These are phyloP conservation scores for Phytophthora crassamura DNA, from an alignment of 352 stramenopile species.

Conservation along the genomic window DNA sequence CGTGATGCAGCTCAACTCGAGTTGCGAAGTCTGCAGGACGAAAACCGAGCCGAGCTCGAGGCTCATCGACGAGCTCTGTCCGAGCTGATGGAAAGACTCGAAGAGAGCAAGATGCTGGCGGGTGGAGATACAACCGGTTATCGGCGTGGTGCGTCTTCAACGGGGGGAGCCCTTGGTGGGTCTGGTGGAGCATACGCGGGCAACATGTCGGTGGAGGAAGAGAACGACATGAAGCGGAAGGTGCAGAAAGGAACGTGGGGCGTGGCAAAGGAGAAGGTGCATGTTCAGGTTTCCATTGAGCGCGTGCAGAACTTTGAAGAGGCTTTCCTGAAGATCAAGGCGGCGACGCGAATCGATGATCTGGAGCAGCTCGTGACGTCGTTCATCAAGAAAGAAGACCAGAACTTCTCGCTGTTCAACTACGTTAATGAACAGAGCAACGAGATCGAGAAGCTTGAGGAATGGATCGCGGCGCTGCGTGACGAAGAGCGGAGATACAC, in stretches of 20 bases:
- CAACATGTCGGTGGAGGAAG: slow-evolving; percentile 64
- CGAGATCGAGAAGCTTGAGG: slow-evolving; percentile 93
- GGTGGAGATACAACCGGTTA: slow-evolving; percentile 41
- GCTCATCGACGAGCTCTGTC: slow-evolving; percentile 60
- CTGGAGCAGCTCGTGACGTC: slow-evolving; percentile 92
- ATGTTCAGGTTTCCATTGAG: slow-evolving; percentile 90
- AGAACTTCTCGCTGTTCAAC: slow-evolving; percentile 97
- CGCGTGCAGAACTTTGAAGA: slow-evolving; percentile 96
- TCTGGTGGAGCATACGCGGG: slow-evolving; percentile 29
- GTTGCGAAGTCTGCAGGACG: slow-evolving; percentile 92
- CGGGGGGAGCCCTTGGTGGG: slow-evolving; percentile 15
- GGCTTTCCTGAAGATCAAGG: slow-evolving; percentile 95
- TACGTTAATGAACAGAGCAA: slow-evolving; percentile 95
- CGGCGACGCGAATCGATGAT: slow-evolving; percentile 92
- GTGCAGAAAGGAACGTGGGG: slow-evolving; percentile 83
- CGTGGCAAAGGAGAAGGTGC: slow-evolving; percentile 87
- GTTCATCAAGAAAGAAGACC: slow-evolving; percentile 97
- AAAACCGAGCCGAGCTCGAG: slow-evolving; percentile 88
- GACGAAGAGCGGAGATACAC: slow-evolving; percentile 89
- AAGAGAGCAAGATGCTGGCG: slow-evolving; percentile 57
- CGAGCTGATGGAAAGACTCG: slow-evolving; percentile 68
- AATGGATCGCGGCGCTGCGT: slow-evolving; percentile 71
- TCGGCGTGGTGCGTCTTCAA: slow-evolving; percentile 37
- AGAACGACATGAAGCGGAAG: slow-evolving; percentile 75
- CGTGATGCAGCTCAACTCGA: slow-evolving; percentile 95